Conservation (phyloP, 305 asterid genomes). For the Solanum hybrid region DNA sequence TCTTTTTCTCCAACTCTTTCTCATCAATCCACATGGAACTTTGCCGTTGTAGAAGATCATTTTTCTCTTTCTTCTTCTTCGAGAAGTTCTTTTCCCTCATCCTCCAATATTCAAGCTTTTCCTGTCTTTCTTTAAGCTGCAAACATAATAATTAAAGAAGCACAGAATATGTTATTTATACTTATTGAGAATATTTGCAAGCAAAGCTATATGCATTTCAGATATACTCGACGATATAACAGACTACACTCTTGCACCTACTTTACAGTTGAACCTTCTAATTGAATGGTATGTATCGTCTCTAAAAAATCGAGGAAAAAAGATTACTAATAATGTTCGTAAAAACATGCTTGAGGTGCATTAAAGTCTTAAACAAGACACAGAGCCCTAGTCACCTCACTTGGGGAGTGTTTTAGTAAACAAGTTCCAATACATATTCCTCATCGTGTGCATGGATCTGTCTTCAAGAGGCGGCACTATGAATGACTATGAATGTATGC, state of each 20-base stretch:
- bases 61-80: constrained; percentile 50
- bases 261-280: neutral
- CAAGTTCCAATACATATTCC: neutral
- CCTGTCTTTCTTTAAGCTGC: constrained; percentile 74
- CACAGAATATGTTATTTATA: neutral
- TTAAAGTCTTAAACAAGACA: neutral
- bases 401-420: neutral
- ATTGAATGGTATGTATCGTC: neutral
- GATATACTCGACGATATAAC: neutral
- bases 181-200: neutral
- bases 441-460: neutral
- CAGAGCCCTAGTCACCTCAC: neutral
- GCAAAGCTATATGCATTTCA: neutral
- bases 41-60: constrained; percentile 34
- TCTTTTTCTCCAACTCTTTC: constrained; percentile 23
- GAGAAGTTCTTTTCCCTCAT: constrained; percentile 36
- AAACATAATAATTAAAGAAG: neutral
- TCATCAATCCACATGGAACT: constrained; percentile 51
- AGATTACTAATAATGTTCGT: neutral
- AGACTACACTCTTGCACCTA: neutral
- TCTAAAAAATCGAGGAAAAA: neutral
- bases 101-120: constrained; percentile 77
- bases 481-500: neutral
- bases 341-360: neutral
- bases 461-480: neutral